Conservation (phyloP, 352 stramenopile species). For the Pythium vanterpoolii region DNA sequence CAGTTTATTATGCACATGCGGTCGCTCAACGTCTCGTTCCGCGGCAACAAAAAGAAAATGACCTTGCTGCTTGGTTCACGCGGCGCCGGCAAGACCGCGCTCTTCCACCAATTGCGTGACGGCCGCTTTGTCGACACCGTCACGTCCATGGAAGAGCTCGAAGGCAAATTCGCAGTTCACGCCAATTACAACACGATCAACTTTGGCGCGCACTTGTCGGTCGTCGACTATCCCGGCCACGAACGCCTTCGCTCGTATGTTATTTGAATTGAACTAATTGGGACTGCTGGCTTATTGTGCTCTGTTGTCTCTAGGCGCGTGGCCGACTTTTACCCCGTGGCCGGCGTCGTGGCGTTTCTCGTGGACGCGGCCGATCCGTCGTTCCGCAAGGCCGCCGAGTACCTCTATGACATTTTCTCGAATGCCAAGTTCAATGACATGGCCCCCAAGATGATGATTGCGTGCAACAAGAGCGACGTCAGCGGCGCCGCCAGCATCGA, state of each 20-base stretch:
- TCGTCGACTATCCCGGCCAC: constrained; percentile 82
- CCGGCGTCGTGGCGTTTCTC: constrained; percentile 71
- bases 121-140: constrained; percentile 69
- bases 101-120: constrained; percentile 78
- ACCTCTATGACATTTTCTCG: constrained; percentile 85
- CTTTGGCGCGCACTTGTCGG: constrained; percentile 64
- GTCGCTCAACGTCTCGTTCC: constrained; percentile 47
- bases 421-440: constrained; percentile 82
- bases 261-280: neutral
- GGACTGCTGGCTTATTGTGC: neutral
- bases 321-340: constrained; percentile 69
- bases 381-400: constrained; percentile 82
- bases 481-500: constrained; percentile 39
- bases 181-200: constrained; percentile 61
- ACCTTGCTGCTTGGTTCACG: constrained; percentile 65
- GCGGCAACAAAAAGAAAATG: constrained; percentile 71
- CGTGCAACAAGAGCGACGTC: constrained; percentile 83
- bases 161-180: constrained; percentile 66
- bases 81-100: constrained; percentile 75
- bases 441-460: constrained; percentile 63
- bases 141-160: constrained; percentile 82
- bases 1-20: constrained; percentile 72
- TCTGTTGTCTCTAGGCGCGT: constrained; percentile 43
- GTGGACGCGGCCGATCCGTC: constrained; percentile 65
- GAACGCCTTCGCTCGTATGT: constrained; percentile 72